Base-by-base conservation (phyloP, 73 alveolate genomes). In the Vitrella brassicaformis region DNA sequence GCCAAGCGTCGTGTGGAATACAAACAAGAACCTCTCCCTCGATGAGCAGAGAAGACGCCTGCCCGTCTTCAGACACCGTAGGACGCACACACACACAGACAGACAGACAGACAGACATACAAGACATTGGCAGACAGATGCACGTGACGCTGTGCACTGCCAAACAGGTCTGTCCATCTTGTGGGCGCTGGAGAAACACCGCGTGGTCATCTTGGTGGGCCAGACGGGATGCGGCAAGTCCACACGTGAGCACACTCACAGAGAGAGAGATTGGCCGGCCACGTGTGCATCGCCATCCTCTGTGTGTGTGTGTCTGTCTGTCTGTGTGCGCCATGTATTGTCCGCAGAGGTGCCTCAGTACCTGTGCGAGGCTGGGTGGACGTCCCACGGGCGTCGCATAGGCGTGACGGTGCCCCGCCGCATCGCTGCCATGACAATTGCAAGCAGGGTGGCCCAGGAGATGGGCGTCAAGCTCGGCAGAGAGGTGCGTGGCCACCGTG, bases 391-490 rank as follows among this genome's bases (percentile, higher is more conserved):
- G 22, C 47, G 66, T 0, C 72, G 64, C 81, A 82, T 88, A 14
- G 81, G 88, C 70, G 75, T 88, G 28, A 88, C 94, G 25, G 84
- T 81, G 71, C 94, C 94, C 0, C 75, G 94, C 31, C 82, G 94
- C 78, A 83, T 88, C 29, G 94, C 94, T 0, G 91, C 91, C 9
- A 74, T 84, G 85, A 80, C 91, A 45, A 88, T 88, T 31, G 94
- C 94, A 31, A 66, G 87, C 27, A 72, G 94, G 31, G 94, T 88
- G 65, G 87, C 91, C 28, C 86, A 72, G 78, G 94, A 88, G 87
- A 84, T 79, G 90, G 85, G 85, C 28, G 82, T 71, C 30, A 82
- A 84, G 75, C 74, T 86, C 65, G 91, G 91, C 0, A 86, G 86
- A 66, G 90, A 80, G 76, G 89, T 88, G 68, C 91, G 94, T 19